phyloP scores from a whole-genome alignment of 202 grass and related monocot species.

The Musa balbisiana region DNA sequence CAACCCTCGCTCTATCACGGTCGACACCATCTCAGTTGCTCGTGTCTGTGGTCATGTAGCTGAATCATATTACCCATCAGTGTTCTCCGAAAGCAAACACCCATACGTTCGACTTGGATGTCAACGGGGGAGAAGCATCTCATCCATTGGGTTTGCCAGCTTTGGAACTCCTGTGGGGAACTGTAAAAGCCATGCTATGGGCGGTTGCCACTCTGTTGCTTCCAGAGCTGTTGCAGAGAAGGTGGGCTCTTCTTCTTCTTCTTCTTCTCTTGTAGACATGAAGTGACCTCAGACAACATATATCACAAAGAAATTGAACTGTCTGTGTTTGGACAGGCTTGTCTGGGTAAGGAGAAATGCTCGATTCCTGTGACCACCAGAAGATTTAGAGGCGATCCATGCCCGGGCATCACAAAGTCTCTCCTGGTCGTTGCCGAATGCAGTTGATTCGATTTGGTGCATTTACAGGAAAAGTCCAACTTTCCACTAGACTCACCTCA shows the following conservation, averaged over 20 bases:
- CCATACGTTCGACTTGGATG: conserved; percentile 33
- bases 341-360: conserved; percentile 43
- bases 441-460: conserved; percentile 27
- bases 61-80: conserved; percentile 16
- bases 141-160: conserved; percentile 44
- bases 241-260: conserved; percentile 23
- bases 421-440: conserved; percentile 44
- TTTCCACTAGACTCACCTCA: no score
- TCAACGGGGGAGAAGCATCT: conserved; percentile 36
- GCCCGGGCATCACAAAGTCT: conserved; percentile 36
- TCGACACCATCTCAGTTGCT: conserved; percentile 54
- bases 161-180: conserved; percentile 37
- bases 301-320: not conserved
- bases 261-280: not conserved
- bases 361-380: conserved; percentile 27
- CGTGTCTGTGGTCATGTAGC: conserved; percentile 26
- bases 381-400: conserved; percentile 38
- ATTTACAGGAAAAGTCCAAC: no score
- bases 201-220: conserved; percentile 37
- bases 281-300: not conserved
- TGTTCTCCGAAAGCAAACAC: conserved; percentile 21
- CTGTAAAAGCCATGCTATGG: conserved; percentile 22
- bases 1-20: conserved; percentile 51
- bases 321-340: conserved; percentile 29
- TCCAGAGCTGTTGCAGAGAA: conserved; percentile 30